Evolutionary conservation across 345 rosid species (phyloP).

Genomic region (Eutrema heterophyllum): DNA sequence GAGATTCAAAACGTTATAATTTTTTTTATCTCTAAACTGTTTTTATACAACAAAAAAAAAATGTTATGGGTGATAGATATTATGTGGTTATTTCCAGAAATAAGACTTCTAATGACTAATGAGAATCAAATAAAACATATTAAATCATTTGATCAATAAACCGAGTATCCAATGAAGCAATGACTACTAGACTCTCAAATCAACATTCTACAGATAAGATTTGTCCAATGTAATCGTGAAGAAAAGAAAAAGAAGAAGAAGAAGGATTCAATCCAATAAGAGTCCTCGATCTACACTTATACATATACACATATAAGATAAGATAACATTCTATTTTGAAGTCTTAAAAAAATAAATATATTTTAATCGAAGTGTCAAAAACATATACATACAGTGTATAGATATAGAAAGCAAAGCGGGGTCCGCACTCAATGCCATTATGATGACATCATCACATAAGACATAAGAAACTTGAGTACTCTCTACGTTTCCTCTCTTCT

Average conservation of each 20-base stretch:
- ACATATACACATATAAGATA: background rate
- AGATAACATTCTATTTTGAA: background rate
- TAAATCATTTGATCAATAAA: background rate
- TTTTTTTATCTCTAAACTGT: background rate
- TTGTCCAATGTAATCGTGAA: background rate
- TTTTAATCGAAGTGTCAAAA: background rate
- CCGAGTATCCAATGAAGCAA: background rate
- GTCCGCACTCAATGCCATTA: constrained; percentile 26
- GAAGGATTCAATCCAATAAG: background rate
- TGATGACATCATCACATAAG: constrained; percentile 38
- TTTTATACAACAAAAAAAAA: background rate
- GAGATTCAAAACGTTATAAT: background rate
- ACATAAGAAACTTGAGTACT: constrained; percentile 27
- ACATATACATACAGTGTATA: background rate
- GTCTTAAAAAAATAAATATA: background rate
- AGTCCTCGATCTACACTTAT: background rate
- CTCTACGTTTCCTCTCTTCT: constrained; percentile 28
- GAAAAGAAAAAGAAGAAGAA: background rate
- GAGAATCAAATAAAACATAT: background rate
- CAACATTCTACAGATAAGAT: constrained; percentile 12
- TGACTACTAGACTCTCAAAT: background rate
- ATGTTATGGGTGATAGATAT: background rate
- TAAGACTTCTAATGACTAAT: background rate
- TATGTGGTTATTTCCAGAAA: background rate
- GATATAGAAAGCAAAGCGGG: constrained; percentile 17